Evolutionary conservation across 257 asterid genomes (phyloP).

Genomic region (Asclepias syriaca): DNA sequence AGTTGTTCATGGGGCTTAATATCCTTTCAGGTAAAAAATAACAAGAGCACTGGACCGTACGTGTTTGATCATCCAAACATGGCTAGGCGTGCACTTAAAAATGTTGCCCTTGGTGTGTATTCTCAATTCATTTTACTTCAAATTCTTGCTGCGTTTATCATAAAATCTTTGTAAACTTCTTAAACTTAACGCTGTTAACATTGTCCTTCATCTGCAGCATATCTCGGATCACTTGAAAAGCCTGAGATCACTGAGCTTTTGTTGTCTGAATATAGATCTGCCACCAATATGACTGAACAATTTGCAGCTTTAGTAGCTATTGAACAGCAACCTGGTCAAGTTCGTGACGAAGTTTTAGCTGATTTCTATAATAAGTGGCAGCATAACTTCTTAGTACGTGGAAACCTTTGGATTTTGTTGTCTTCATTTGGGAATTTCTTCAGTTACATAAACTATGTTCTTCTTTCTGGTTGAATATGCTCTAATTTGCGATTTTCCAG

Average conservation of each 20-base stretch:
- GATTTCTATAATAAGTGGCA: slow-evolving; percentile 91
- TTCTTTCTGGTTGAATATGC: not conserved
- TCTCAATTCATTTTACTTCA: not conserved
- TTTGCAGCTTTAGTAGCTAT: slow-evolving; percentile 79
- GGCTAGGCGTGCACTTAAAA: slow-evolving; percentile 82
- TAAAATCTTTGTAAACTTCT: not conserved
- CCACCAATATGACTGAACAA: slow-evolving; percentile 92
- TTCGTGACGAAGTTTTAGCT: slow-evolving; percentile 67
- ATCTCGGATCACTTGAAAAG: slow-evolving; percentile 68
- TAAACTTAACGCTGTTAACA: slow-evolving; percentile 2
- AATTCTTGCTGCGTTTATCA: not conserved
- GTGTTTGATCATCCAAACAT: slow-evolving; percentile 57
- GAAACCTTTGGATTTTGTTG: not conserved
- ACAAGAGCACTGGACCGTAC: slow-evolving; percentile 54
- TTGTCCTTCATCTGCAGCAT: slow-evolving; percentile 36
- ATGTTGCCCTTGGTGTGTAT: slow-evolving; percentile 63
- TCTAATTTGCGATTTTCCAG: slow-evolving; percentile 21
- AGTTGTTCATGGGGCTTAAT: slow-evolving; percentile 6
- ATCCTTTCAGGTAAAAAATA: slow-evolving; percentile 38
- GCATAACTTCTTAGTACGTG: slow-evolving; percentile 71
- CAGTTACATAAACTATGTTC: not conserved
- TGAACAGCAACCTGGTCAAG: slow-evolving; percentile 67
- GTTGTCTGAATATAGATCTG: slow-evolving; percentile 61
- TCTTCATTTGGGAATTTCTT: not conserved
- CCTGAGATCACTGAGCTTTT: slow-evolving; percentile 58